A percentile compares a stretch with the other conserved stretches of the same genome.
Evolutionary conservation across 2,329 filamentous ascomycete genomes (phyloP).

Genomic region (Diaporthe aspalathi): DNA sequence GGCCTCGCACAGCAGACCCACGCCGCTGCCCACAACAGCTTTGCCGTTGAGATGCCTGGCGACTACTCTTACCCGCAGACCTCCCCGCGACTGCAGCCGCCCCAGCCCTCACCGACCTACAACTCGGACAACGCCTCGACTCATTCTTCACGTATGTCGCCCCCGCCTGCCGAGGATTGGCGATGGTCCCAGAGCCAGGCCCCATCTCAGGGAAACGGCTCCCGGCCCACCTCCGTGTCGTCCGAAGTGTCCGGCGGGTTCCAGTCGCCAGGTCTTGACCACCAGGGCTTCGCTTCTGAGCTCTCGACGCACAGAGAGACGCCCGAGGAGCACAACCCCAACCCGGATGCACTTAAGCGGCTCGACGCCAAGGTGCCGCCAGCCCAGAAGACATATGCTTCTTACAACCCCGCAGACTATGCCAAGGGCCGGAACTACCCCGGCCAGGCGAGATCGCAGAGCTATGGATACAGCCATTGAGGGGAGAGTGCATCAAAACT

Average conservation of each 20-base stretch:
- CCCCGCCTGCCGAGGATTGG: conserved; percentile 47
- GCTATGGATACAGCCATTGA: conserved; percentile 30
- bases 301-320: conserved; percentile 61
- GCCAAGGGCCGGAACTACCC: conserved; percentile 39
- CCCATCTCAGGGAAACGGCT: conserved; percentile 42
- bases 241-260: conserved; percentile 49
- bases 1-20: neutral
- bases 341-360: conserved; percentile 44
- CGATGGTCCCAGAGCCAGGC: conserved; percentile 57
- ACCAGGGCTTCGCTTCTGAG: conserved; percentile 56
- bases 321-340: conserved; percentile 55
- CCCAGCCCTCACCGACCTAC: conserved; percentile 47
- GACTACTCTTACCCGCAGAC: conserved; percentile 59
- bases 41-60: conserved; percentile 56
- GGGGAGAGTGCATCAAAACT: neutral
- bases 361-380: conserved; percentile 43
- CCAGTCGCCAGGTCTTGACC: conserved; percentile 54
- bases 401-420: conserved; percentile 56
- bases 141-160: conserved; percentile 40
- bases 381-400: conserved; percentile 45
- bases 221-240: conserved; percentile 51
- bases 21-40: conserved; percentile 38
- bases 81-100: conserved; percentile 45
- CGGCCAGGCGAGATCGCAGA: conserved; percentile 9
- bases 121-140: conserved; percentile 46